Conservation (phyloP, 2,329 filamentous ascomycete genomes). For the Orbilia quercus region DNA sequence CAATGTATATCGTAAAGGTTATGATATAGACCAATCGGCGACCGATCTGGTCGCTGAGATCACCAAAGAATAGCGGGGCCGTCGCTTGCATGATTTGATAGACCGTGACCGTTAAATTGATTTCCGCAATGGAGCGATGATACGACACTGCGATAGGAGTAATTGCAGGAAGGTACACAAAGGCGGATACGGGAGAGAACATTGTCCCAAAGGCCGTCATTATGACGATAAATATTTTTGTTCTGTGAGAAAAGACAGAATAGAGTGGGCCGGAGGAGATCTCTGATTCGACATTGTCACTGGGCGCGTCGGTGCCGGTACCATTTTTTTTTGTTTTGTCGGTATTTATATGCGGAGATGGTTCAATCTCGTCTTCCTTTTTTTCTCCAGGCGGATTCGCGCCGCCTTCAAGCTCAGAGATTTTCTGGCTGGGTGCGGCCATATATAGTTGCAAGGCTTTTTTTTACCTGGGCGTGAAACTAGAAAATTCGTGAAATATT, state of each 20-base stretch:
- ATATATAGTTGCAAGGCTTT: background rate
- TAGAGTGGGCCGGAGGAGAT: background rate
- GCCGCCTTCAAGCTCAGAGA: no score
- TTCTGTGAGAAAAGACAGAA: background rate
- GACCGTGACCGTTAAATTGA: slow-evolving; percentile 69
- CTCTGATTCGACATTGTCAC: background rate
- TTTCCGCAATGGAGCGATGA: slow-evolving; percentile 63
- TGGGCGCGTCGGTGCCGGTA: no score
- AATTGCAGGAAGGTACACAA: slow-evolving; percentile 70
- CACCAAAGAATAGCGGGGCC: slow-evolving; percentile 71
- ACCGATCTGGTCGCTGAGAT: slow-evolving; percentile 71
- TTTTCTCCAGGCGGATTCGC: no score
- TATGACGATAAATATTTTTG: background rate
- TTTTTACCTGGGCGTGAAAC: no score
- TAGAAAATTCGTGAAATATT: no score
- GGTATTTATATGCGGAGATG: no score
- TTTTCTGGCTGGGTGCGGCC: background rate
- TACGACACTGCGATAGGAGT: slow-evolving; percentile 67
- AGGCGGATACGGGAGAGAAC: slow-evolving; percentile 10
- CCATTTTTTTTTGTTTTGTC: no score
- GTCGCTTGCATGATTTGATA: slow-evolving; percentile 72
- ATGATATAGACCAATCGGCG: slow-evolving; percentile 72
- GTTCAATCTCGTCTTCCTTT: no score
- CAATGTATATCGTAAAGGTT: slow-evolving; percentile 69
- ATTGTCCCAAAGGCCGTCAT: background rate